phyloP scores from a whole-genome alignment of 2,329 filamentous ascomycete genomes.

The Nakataea oryzae region DNA sequence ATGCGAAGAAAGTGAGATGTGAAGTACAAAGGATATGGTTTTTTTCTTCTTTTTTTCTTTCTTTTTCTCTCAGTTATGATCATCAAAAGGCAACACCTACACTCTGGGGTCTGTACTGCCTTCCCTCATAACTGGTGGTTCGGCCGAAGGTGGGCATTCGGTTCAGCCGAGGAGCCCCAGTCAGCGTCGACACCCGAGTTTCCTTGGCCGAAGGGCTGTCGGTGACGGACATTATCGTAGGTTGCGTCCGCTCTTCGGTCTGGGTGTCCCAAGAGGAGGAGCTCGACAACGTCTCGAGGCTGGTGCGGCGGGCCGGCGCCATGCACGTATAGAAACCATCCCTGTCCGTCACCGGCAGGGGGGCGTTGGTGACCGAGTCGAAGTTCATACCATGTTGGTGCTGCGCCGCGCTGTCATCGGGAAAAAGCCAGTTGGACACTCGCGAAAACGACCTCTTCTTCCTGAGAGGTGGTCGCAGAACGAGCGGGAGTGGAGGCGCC shows the following conservation, averaged over 20 bases:
- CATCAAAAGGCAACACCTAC: constrained; percentile 37
- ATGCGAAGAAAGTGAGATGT: neutral
- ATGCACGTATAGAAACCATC: constrained; percentile 52
- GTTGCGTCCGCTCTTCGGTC: constrained; percentile 18
- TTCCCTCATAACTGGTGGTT: neutral
- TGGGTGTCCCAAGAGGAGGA: constrained; percentile 39
- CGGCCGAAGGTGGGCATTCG: constrained; percentile 1
- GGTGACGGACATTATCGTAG: constrained; percentile 36
- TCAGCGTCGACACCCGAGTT: constrained; percentile 11
- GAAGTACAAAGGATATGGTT: neutral
- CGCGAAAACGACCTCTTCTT: constrained; percentile 59
- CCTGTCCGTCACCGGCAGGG: constrained; percentile 35
- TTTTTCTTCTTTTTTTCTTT: neutral
- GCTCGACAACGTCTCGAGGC: constrained; percentile 33
- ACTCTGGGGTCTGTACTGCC: constrained; percentile 21
- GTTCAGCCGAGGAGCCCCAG: constrained; percentile 7
- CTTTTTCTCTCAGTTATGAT: neutral
- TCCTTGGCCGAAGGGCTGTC: constrained; percentile 11
- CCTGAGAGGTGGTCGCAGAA: constrained; percentile 47
- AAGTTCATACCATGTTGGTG: constrained; percentile 29
- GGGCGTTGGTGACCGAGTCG: constrained; percentile 44
- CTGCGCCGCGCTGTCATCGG: constrained; percentile 18
- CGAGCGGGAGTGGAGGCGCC: constrained; percentile 46
- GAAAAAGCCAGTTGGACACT: constrained; percentile 50
- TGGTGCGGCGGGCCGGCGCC: constrained; percentile 24